phyloP scores from a whole-genome alignment of 495 filamentous ascomycete genomes.

The Neurospora sp. region DNA sequence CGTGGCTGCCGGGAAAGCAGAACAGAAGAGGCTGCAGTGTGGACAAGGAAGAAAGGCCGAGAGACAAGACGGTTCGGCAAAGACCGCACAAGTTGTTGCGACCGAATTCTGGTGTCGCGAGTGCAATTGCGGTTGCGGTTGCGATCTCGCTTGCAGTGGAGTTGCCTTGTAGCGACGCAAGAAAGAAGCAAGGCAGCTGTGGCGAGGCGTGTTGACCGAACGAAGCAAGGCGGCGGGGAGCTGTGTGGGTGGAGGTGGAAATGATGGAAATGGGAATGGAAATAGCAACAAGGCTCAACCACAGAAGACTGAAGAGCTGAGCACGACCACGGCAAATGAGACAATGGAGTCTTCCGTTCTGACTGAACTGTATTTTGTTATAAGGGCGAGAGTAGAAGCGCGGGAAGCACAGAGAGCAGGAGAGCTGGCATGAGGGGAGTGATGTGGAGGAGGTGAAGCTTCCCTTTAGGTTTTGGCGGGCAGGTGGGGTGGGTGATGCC shows the following conservation, averaged over 20 bases:
- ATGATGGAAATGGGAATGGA: not conserved
- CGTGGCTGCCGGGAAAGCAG: not conserved
- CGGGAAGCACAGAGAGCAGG: conserved; percentile 4
- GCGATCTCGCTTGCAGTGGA: not conserved
- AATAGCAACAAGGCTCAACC: not conserved
- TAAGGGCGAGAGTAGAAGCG: not conserved
- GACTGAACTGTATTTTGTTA: not conserved
- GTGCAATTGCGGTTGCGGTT: not conserved
- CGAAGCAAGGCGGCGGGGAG: not conserved
- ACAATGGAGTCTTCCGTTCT: not conserved
- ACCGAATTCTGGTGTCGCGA: not conserved
- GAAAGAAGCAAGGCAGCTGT: not conserved
- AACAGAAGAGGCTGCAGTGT: conserved; percentile 1
- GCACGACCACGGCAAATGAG: not conserved
- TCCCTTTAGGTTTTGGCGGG: conserved; percentile 18
- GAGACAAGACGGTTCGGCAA: conserved; percentile 1
- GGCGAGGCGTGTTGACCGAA: not conserved
- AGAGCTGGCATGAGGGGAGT: conserved; percentile 9
- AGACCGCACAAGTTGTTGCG: not conserved
- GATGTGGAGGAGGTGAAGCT: conserved; percentile 13
- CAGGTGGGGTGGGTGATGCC: conserved; percentile 20
- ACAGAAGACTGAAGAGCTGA: not conserved
- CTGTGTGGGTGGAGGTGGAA: not conserved
- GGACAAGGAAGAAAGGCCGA: conserved; percentile 10
- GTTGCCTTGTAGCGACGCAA: not conserved